phyloP scores from a whole-genome alignment of 768 basidiomycete genomes.

The Calocybe indica region DNA sequence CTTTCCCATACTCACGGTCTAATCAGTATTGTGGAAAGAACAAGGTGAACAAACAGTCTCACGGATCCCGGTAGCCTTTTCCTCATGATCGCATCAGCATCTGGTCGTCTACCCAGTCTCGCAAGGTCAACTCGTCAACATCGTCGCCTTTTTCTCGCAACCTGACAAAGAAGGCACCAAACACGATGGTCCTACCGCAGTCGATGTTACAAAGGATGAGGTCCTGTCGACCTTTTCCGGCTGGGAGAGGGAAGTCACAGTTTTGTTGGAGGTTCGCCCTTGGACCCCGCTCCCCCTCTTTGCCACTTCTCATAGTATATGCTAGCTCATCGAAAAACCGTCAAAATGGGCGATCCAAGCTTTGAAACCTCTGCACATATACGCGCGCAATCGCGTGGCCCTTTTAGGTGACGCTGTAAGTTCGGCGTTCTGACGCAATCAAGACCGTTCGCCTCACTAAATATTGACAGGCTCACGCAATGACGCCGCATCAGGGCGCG shows the following conservation, averaged over 20 bases:
- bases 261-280: slow-evolving; percentile 20
- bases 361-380: slow-evolving; percentile 32
- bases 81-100: slow-evolving; percentile 20
- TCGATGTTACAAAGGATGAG: slow-evolving; percentile 24
- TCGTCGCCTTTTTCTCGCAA: slow-evolving; percentile 23
- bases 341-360: slow-evolving; percentile 39
- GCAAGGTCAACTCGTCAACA: slow-evolving; percentile 27
- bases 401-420: slow-evolving; percentile 45
- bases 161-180: slow-evolving; percentile 19
- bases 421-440: neutral
- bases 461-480: slow-evolving; percentile 31
- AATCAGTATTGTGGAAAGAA: slow-evolving; percentile 25
- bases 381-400: slow-evolving; percentile 31
- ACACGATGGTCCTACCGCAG: slow-evolving; percentile 25
- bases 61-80: slow-evolving; percentile 8
- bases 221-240: slow-evolving; percentile 19
- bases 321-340: slow-evolving; percentile 27
- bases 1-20: neutral
- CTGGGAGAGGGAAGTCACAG: slow-evolving; percentile 31
- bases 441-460: neutral
- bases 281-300: neutral
- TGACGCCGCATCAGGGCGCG: slow-evolving; percentile 41
- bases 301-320: neutral
- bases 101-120: slow-evolving; percentile 33
- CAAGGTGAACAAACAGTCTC: slow-evolving; percentile 13